Conservation (phyloP, 2,329 filamentous ascomycete genomes). For the Trichophyton benhamiae region DNA sequence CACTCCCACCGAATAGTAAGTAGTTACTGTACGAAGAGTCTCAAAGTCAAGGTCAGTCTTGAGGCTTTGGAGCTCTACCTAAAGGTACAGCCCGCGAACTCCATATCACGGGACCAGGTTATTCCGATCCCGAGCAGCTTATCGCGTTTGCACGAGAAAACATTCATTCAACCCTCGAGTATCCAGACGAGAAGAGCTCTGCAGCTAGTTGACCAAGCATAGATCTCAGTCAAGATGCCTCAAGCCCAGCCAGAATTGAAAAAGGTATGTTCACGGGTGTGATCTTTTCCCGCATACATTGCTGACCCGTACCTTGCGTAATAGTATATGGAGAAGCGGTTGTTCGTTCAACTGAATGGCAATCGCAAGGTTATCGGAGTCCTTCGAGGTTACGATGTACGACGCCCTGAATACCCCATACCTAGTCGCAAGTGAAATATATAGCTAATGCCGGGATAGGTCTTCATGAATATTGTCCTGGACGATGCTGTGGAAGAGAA, state of each 20-base stretch:
- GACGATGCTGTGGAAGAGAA: constrained; percentile 97
- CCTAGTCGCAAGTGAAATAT: background rate
- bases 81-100: background rate
- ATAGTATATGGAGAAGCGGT: constrained; percentile 97
- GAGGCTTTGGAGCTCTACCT: background rate
- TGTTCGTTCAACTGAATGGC: constrained; percentile 95
- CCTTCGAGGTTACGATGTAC: constrained; percentile 88
- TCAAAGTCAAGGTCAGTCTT: background rate
- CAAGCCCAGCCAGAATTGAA: constrained; percentile 98
- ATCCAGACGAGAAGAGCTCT: background rate
- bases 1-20: background rate
- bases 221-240: constrained; percentile 56
- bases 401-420: constrained; percentile 21
- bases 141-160: background rate
- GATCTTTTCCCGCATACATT: constrained; percentile 4
- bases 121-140: background rate
- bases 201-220: background rate
- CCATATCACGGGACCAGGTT: background rate
- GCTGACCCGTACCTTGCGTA: constrained; percentile 12
- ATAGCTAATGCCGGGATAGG: constrained; percentile 42
- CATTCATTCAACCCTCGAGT: background rate
- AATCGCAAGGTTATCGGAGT: constrained; percentile 94
- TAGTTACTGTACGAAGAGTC: background rate
- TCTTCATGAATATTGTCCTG: constrained; percentile 95
- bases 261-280: constrained; percentile 52